Evolutionary conservation across 108 stramenopile species (phyloP).

Genomic region (Fragilariopsis cylindrus): DNA sequence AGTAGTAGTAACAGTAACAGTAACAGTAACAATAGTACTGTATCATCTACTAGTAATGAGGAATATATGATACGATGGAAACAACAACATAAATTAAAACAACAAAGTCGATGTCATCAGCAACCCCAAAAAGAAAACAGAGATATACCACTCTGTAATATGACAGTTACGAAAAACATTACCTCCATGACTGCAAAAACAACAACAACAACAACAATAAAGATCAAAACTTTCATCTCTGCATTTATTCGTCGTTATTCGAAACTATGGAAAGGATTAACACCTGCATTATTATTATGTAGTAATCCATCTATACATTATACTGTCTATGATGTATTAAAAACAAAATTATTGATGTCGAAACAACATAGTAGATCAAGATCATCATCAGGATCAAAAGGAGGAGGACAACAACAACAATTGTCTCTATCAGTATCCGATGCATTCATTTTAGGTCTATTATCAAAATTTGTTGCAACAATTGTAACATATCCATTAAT

Average conservation of each 20-base stretch:
- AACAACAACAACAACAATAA: not conserved
- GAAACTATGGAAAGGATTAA: conserved; percentile 83
- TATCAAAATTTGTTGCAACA: conserved; percentile 90
- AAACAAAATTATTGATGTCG: conserved; percentile 29
- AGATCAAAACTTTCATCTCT: not conserved
- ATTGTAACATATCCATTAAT: conserved; percentile 92
- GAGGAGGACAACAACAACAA: not conserved
- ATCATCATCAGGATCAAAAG: conserved; percentile 29
- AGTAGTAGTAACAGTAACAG: not conserved
- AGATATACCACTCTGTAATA: not conserved
- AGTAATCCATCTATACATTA: conserved; percentile 95
- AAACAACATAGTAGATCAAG: not conserved
- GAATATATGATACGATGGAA: not conserved
- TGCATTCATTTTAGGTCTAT: conserved; percentile 75
- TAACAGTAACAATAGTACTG: not conserved
- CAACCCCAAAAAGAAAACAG: not conserved
- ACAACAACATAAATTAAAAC: not conserved
- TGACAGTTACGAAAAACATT: not conserved
- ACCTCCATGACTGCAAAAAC: not conserved
- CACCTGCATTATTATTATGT: conserved; percentile 86
- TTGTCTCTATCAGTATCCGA: conserved; percentile 52
- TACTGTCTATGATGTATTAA: conserved; percentile 85
- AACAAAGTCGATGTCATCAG: not conserved
- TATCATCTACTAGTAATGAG: not conserved
- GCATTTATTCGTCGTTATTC: not conserved